A percentile compares a stretch with the other conserved stretches of the same genome.
These are phyloP conservation scores for Salix suchowensis DNA, from an alignment of 345 rosid species.

Conservation along the genomic window DNA sequence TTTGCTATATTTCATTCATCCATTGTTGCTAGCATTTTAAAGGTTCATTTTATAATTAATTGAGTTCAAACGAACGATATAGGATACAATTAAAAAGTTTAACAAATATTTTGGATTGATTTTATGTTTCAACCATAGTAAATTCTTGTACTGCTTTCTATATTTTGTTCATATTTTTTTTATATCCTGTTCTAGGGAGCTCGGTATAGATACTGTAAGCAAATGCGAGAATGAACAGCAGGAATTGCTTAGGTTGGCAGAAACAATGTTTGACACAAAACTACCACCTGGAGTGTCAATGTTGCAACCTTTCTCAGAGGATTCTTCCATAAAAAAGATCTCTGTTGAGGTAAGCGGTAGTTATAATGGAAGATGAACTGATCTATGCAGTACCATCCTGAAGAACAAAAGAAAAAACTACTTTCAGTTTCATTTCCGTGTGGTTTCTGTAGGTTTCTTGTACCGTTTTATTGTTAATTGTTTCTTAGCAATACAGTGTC, in stretches of 20 bases:
- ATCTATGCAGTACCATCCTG: background rate
- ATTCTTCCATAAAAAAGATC: slow-evolving; percentile 70
- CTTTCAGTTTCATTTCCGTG: background rate
- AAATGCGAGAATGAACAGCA: slow-evolving; percentile 55
- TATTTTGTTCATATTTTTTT: slow-evolving; percentile 7
- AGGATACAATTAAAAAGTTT: background rate
- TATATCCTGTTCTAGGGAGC: slow-evolving; percentile 49
- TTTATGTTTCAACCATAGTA: background rate
- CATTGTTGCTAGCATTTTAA: background rate
- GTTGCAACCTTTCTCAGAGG: slow-evolving; percentile 86
- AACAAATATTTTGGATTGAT: background rate
- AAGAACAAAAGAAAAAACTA: background rate
- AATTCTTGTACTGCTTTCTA: background rate
- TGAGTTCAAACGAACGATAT: background rate
- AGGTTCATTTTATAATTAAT: background rate
- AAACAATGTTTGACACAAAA: slow-evolving; percentile 82
- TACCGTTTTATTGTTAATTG: background rate
- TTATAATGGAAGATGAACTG: background rate
- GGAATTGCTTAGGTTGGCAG: slow-evolving; percentile 73
- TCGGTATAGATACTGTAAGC: slow-evolving; percentile 65
- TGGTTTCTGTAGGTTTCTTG: background rate
- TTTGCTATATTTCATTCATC: background rate
- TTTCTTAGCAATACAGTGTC: background rate
- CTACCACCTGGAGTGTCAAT: slow-evolving; percentile 73
- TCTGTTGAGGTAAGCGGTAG: slow-evolving; percentile 52